Percentiles rank a stretch among this genome's conserved stretches.
Conservation (phyloP, 2,329 filamentous ascomycete genomes). For the Botrytis aclada region DNA sequence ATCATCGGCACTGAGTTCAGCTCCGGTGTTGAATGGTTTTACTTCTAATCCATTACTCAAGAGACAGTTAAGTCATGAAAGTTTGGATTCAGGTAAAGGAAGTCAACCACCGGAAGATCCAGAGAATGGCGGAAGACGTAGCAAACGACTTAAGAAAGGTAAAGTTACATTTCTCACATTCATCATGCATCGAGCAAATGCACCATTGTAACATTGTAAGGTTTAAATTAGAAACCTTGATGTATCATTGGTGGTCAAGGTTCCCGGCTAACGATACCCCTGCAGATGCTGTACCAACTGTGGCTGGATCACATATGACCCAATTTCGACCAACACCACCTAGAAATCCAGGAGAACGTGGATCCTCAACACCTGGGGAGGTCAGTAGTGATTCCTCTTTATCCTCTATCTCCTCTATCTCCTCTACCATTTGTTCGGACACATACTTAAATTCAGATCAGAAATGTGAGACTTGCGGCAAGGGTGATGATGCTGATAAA, state of each 20-base stretch:
- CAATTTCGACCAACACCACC: conserved; percentile 81
- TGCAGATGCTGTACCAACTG: conserved; percentile 68
- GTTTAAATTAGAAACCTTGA: conserved; percentile 18
- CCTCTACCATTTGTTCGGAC: conserved; percentile 13
- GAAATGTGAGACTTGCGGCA: conserved; percentile 85
- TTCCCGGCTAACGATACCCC: conserved; percentile 40
- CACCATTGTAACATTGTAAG: conserved; percentile 11
- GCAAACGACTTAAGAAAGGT: conserved; percentile 91
- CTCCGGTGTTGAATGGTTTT: conserved; percentile 49
- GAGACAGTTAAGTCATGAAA: conserved; percentile 66
- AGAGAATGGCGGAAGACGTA: conserved; percentile 71
- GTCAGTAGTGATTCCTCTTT: conserved; percentile 54
- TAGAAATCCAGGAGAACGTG: conserved; percentile 53
- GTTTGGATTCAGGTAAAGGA: conserved; percentile 38
- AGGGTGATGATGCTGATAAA: conserved; percentile 66
- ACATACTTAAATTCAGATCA: conserved; percentile 41
- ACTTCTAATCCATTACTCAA: conserved; percentile 61
- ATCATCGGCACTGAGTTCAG: conserved; percentile 51
- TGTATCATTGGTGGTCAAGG: conserved; percentile 29
- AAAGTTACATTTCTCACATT: conserved; percentile 36
- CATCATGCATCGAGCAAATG: conserved; percentile 10
- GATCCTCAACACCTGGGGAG: conserved; percentile 46
- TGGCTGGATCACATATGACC: conserved; percentile 96
- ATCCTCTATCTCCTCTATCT: conserved; percentile 37
- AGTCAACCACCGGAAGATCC: conserved; percentile 43